Percentiles rank a stretch among this genome's conserved stretches.
phyloP scores from a whole-genome alignment of 495 filamentous ascomycete species.

The Wilcoxina mikolae region DNA sequence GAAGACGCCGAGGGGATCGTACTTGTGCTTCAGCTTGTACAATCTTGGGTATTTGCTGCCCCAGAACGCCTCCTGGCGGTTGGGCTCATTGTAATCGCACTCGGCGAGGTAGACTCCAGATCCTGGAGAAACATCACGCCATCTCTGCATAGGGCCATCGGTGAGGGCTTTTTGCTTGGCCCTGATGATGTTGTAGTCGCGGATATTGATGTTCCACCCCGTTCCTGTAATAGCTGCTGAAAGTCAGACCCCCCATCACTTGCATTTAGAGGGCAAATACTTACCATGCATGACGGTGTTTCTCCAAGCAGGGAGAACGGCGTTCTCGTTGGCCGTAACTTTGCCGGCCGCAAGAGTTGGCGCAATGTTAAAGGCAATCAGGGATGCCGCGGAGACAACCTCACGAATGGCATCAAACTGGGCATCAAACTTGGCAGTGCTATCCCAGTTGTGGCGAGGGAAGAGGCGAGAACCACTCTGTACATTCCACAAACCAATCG shows the following conservation, averaged over 20 bases:
- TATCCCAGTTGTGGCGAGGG: slow-evolving; percentile 36
- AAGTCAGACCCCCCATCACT: slow-evolving; percentile 1
- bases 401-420: slow-evolving; percentile 30
- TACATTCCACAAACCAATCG: slow-evolving; percentile 25
- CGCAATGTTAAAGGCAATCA: slow-evolving; percentile 26
- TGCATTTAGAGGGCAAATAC: slow-evolving; percentile 22
- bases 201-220: slow-evolving; percentile 1
- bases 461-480: slow-evolving; percentile 38
- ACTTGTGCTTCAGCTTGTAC: slow-evolving; percentile 36
- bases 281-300: slow-evolving; percentile 40
- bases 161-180: slow-evolving; percentile 7
- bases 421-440: slow-evolving; percentile 23
- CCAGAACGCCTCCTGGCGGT: slow-evolving; percentile 50
- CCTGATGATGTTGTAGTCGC: slow-evolving; percentile 5
- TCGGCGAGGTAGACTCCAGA: slow-evolving; percentile 38
- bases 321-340: slow-evolving; percentile 27
- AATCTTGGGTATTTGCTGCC: slow-evolving; percentile 36
- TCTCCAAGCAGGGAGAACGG: slow-evolving; percentile 44
- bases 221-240: slow-evolving; percentile 28
- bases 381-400: slow-evolving; percentile 34
- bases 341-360: slow-evolving; percentile 37
- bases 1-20: slow-evolving; percentile 40
- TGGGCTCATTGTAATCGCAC: slow-evolving; percentile 45
- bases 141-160: slow-evolving; percentile 35
- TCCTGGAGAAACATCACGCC: slow-evolving; percentile 31